Evolutionary conservation across 2,329 filamentous ascomycete species (phyloP).

Genomic region (Periglandula ipomoeae): DNA sequence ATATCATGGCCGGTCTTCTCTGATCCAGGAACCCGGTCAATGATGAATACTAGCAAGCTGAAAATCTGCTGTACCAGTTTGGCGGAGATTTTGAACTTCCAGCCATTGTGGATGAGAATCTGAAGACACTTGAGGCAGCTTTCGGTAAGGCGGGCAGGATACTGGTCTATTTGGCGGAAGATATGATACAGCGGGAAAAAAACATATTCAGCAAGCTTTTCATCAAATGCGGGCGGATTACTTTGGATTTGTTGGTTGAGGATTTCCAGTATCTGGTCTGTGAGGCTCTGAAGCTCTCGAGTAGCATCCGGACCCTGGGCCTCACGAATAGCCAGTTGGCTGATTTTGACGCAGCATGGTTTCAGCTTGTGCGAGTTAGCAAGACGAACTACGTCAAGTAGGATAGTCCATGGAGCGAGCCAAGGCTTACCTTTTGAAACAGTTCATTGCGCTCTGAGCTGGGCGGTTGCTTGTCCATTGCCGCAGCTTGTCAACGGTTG

Average conservation of each 20-base stretch:
- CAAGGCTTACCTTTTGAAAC: slow-evolving; percentile 24
- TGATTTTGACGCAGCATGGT: slow-evolving; percentile 52
- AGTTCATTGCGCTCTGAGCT: slow-evolving; percentile 22
- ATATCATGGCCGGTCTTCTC: slow-evolving; percentile 30
- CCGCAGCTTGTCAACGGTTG: background rate
- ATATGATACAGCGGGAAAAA: slow-evolving; percentile 91
- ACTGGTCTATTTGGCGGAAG: slow-evolving; percentile 63
- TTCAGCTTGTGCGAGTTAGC: slow-evolving; percentile 41
- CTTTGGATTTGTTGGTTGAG: slow-evolving; percentile 33
- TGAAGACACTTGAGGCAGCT: slow-evolving; percentile 65
- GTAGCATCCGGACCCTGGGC: slow-evolving; percentile 30
- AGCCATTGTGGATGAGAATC: slow-evolving; percentile 67
- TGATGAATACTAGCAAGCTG: slow-evolving; percentile 72
- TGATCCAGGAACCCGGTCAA: slow-evolving; percentile 59
- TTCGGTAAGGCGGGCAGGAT: slow-evolving; percentile 67
- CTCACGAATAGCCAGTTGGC: slow-evolving; percentile 44
- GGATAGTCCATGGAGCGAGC: background rate
- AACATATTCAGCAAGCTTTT: slow-evolving; percentile 82
- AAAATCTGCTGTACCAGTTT: slow-evolving; percentile 76
- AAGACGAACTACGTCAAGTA: background rate
- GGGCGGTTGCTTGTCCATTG: slow-evolving; percentile 11
- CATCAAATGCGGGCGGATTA: slow-evolving; percentile 52
- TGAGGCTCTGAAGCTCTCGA: slow-evolving; percentile 36
- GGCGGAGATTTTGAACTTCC: slow-evolving; percentile 61
- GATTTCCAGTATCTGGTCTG: slow-evolving; percentile 34